Percentiles rank a stretch among this genome's conserved stretches.
Evolutionary conservation across 352 stramenopile genomes (phyloP).

Genomic region (Saprolegnia diclina): DNA sequence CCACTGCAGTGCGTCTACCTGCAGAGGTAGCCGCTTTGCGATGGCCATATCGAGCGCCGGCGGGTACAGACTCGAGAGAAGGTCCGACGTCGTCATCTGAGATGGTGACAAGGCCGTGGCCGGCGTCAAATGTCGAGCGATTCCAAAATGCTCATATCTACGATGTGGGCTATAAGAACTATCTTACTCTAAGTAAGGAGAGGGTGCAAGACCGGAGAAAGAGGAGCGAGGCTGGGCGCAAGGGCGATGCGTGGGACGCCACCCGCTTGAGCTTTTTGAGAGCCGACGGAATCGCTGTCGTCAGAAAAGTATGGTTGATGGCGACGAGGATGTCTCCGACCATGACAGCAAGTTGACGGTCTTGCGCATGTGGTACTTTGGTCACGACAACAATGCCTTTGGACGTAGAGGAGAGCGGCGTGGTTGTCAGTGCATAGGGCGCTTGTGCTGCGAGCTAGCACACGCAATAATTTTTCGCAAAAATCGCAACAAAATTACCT

Average conservation of each 20-base stretch:
- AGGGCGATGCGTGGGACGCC: not conserved
- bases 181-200: not conserved
- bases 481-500: not conserved
- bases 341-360: not conserved
- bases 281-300: not conserved
- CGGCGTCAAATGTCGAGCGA: no score
- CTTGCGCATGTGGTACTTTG: not conserved
- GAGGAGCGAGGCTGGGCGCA: not conserved
- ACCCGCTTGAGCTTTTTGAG: not conserved
- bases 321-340: constrained; percentile 6
- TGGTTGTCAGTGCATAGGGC: not conserved
- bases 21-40: no score
- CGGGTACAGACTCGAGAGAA: no score
- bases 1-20: no score
- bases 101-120: no score
- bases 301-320: constrained; percentile 12
- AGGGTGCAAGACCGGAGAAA: not conserved
- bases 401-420: not conserved
- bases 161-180: no score
- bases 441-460: not conserved
- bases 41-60: no score
- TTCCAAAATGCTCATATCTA: no score
- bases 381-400: not conserved
- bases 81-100: no score
- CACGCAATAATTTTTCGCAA: no score